Evolutionary conservation across 1,139 yeast genomes (phyloP), one percentile per base, ranked within the genome.

Genomic region (Nakaseomyces sp.): DNA sequence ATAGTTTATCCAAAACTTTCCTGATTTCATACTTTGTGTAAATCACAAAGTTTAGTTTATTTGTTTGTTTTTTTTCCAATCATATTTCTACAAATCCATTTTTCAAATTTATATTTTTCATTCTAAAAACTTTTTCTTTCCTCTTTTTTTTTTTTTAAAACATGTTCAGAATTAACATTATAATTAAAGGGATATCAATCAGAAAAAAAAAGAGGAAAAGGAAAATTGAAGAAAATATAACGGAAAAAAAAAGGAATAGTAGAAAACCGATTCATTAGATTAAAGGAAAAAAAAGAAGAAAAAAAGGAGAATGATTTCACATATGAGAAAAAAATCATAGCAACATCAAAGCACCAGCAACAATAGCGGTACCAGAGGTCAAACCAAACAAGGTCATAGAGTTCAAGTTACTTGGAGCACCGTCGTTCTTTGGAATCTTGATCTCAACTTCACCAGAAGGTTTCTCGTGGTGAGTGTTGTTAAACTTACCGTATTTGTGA

Each of bases 401-500:
- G 43, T 53, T 54, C 36, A 47, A 46, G 45, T 51, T 51, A 57
- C 65, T 62, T 28, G 51, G 45, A 29, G 51, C 56, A 43, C 56
- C 65, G 38, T 50, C 55, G 44, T 52, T 54, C 25, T 46, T 49
- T 30, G 53, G 47, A 39, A 51, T 56, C 42, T 44, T 54, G 36
- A 49, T 49, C 37, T 48, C 50, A 6, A 45, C 48, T 15, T 46
- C 46, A 19, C 46, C 46, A 18, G 50, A 44, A 28, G 63, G 56
- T 10, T 39, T 37, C 20, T 41, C 37, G 38, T 52, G 49, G 48
- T 58, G 56, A 48, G 77, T 72, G 62, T 72, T 70, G 67, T 74
- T 68, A 54, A 73, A 74, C 37, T 41, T 64, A 42, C 71, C 72
- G 44, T 56, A 54, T 47, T 51, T 70, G 65, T 71, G 74, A 45